Evolutionary conservation across 306 rosid genomes (phyloP).

Genomic region (Begonia loranthoides): DNA sequence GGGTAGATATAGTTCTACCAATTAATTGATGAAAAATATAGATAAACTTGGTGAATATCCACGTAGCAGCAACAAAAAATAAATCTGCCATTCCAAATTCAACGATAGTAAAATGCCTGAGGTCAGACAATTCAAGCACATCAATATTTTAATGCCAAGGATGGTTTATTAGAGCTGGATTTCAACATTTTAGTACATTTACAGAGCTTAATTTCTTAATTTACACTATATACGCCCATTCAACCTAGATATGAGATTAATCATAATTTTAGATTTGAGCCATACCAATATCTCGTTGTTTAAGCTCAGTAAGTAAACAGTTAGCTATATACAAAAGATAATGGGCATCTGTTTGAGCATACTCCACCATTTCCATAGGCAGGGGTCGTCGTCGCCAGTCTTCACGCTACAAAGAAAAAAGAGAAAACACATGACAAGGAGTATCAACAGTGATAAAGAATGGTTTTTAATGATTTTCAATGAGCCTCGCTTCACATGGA

Average conservation of each 20-base stretch:
- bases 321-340: constrained; percentile 72
- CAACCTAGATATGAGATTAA: no score
- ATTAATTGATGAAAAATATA: not conserved
- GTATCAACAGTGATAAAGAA: no score
- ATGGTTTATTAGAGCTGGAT: not conserved
- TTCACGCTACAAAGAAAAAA: constrained; percentile 56
- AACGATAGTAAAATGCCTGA: not conserved
- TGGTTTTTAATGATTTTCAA: no score
- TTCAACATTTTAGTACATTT: not conserved
- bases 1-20: constrained; percentile 2
- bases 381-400: constrained; percentile 97
- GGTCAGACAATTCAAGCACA: not conserved
- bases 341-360: constrained; percentile 92
- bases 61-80: not conserved
- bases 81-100: not conserved
- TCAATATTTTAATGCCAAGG: not conserved
- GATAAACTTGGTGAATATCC: no score
- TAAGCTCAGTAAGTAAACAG: constrained; percentile 55
- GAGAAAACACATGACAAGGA: not conserved
- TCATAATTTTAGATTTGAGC: constrained; percentile 11
- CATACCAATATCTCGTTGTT: constrained; percentile 48
- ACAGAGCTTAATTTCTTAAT: constrained; percentile 4
- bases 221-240: not conserved
- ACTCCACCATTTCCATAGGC: constrained; percentile 64
- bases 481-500: no score